Base-by-base conservation (phyloP, 2,329 filamentous ascomycete genomes). In the Curvularia eragrostidis region DNA sequence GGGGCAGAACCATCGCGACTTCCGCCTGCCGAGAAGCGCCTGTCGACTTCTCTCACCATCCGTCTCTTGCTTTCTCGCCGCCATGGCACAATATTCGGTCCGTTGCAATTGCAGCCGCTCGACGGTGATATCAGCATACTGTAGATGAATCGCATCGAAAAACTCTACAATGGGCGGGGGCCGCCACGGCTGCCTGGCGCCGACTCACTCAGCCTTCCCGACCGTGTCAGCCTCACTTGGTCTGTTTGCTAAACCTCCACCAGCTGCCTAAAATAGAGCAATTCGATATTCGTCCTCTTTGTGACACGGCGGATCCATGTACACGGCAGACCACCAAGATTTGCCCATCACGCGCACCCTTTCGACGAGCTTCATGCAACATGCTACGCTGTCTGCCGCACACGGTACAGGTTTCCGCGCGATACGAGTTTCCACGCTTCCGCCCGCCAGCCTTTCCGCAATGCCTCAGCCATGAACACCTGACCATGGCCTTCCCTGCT, bases 1-100 rank as follows among this genome's bases (percentile, higher is more conserved):
- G 54, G 59, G 62, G 62, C 62, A 59, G 56, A 50, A 54, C 56
- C 46, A 54, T 56, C 55, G 60, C 53, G 47, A 32, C 32, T 50
- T 32, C 26, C 48, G 53, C 51, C 42, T 55, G 32, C 36, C 34
- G 48, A 30, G 12, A 52, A 30, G 48, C 48, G 48, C 49, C 38
- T 50, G 32, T 26, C 34, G 39, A 21, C 32, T 54, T 43, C 52
- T 23, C 38, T 30, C 26, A 10, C 43, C 28, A 36, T 52, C 43
- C 56, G 56, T 50, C 23, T 36, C 10, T 48, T 28, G 34, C 18
- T 46, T 23, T 32, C 46, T 42, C 23, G 19, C 46, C 36, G 26
- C 21, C 21, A 7, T 5, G 3, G 8, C 8, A 41, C 15, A 38
- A 44, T 51, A 47, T 47, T 47, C 43, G 26, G 26, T 51, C 38